Base-by-base conservation (phyloP, 768 basidiomycete species). In the Erythrobasidium yunnanense region DNA sequence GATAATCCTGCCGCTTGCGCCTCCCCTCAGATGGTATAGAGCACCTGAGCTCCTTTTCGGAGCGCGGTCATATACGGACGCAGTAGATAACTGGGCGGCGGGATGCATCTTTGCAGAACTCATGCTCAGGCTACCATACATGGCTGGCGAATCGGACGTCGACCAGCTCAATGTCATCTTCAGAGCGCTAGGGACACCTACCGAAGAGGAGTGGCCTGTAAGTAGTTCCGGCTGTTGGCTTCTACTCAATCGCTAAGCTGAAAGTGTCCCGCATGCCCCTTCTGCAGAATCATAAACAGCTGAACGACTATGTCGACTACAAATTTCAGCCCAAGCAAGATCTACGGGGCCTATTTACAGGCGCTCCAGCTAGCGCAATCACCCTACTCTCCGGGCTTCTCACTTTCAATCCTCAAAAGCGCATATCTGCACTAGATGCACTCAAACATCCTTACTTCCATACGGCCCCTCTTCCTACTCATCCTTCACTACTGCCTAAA, bases 61-160 rank as follows among this genome's bases (percentile, higher is more conserved):
- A 23, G 90, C 93, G 0, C 90, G 91, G 69, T 93, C 97, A 76
- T 99, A 99, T 76, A 93, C 95, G 71, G 91, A 88, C 71, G 88
- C 92, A 3, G 85, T 97, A 42, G 79, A 99, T 74, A 85, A 89
- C 58, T 99, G 95, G 95, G 91, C 95, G 23, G 85, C 96, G 5
- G 95, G 92, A 0, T 95, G 91, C 70, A 99, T 99, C 70, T 93
- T 97, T 73, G 90, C 93, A 2, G 95, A 99, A 75, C 82, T 97
- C 55, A 93, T 97, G 87, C 79, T 97, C 33, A 84, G 95, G 17
- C 90, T 87, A 25, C 95, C 95, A 1, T 99, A 95, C 73, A 81
- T 97, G 27, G 86, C 95, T 1, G 95, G 92, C 18, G 92, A 95
- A 70, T 87, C 84, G 55, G 95, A 97, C 75, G 87, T 99, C 83